A percentile compares a stretch with the other conserved stretches of the same genome.
phyloP scores from a whole-genome alignment of 108 stramenopile genomes.

The Pseudonitzschia multiseries region DNA sequence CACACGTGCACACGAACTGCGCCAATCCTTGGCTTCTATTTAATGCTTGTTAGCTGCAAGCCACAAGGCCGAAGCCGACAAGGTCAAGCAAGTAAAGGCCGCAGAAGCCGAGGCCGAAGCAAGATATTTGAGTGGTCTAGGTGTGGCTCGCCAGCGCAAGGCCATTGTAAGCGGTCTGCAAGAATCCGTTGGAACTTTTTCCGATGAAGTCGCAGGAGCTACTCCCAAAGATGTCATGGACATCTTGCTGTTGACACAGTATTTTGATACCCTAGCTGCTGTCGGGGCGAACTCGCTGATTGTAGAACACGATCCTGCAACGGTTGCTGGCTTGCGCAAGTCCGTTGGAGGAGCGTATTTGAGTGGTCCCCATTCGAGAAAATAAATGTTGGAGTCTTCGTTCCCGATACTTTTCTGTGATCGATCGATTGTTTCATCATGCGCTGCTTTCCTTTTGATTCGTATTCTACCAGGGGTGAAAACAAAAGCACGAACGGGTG shows the following conservation, averaged over 20 bases:
- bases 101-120: slow-evolving; percentile 95
- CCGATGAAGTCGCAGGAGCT: slow-evolving; percentile 78
- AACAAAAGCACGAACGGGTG: too few species aligned
- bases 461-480: too few species aligned
- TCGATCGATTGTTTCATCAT: not conserved
- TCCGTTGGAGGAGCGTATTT: slow-evolving; percentile 67
- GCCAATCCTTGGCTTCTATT: too few species aligned
- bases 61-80: slow-evolving; percentile 96
- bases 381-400: not conserved
- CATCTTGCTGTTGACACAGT: slow-evolving; percentile 91
- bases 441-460: not conserved
- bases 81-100: slow-evolving; percentile 89
- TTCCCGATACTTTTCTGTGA: not conserved
- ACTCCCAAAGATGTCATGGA: slow-evolving; percentile 96
- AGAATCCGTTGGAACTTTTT: slow-evolving; percentile 81
- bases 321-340: slow-evolving; percentile 72
- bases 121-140: slow-evolving; percentile 87
- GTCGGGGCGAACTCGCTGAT: slow-evolving; percentile 89
- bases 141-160: slow-evolving; percentile 94
- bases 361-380: not conserved
- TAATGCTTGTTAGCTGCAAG: slow-evolving; percentile 53
- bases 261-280: slow-evolving; percentile 88
- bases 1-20: too few species aligned
- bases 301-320: slow-evolving; percentile 87
- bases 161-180: slow-evolving; percentile 94